Evolutionary conservation across 2,329 filamentous ascomycete species (phyloP), one percentile per base, ranked within the genome.

Genomic region (Geoglossum cookeanum): DNA sequence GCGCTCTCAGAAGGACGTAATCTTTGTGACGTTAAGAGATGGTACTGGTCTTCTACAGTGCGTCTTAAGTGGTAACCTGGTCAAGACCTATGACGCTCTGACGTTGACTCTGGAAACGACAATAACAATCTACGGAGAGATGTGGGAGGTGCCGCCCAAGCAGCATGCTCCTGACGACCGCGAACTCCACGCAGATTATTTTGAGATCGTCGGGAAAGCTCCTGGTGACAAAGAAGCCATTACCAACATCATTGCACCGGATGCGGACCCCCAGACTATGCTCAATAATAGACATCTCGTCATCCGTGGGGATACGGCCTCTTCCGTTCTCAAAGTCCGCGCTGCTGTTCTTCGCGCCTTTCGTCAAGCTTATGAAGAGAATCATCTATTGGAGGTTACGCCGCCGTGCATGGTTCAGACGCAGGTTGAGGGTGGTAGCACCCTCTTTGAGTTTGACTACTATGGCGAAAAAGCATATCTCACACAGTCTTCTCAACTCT

Each of bases 401-500:
- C 90, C 90, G 11, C 90, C 90, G 1, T 88, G 88, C 35, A 83
- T 94, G 70, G 92, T 95, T 59, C 92, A 94, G 74, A 97, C 91
- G 17, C 85, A 96, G 73, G 87, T 94, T 67, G 90, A 97, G 72
- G 90, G 90, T 62, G 90, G 90, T 58, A 81, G 86, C 64, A 96
- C 90, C 3, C 81, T 97, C 42, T 97, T 96, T 78, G 81, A 80
- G 60, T 85, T 94, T 65, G 77, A 85, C 67, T 94, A 92, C 76
- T 96, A 95, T 72, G 84, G 83, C 64, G 86, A 96, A 71, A 79
- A 84, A 64, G 86, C 92, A 59, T 98, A 90, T 75, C 81, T 98
- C 61, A 97, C 92, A 3, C 92, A 98, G 73, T 96, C 90, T 3
- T 94, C 87, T 37, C 92, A 98, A 72, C 81, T 98, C 57, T 98